phyloP scores from a whole-genome alignment of 2,329 filamentous ascomycete species.

The Lasiodiplodia hormozganensis region DNA sequence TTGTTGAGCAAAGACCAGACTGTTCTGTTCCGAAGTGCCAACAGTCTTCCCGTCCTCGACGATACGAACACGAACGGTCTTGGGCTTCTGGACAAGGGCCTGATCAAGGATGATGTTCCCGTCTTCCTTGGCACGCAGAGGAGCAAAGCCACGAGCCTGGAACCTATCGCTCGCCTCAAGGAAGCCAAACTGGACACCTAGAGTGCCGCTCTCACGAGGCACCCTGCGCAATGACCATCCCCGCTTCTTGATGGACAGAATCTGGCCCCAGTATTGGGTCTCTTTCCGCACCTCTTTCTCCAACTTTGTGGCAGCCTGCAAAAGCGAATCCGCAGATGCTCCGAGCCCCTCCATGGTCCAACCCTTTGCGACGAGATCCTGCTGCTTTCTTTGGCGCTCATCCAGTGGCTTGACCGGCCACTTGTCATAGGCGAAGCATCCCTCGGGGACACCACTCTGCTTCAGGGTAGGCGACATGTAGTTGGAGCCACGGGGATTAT shows the following conservation, averaged over 20 bases:
- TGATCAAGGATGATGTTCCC: slow-evolving; percentile 78
- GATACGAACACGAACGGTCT: slow-evolving; percentile 72
- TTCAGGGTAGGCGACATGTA: slow-evolving; percentile 76
- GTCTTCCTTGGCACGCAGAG: slow-evolving; percentile 75
- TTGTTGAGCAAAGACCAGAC: slow-evolving; percentile 31
- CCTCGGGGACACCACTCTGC: slow-evolving; percentile 70
- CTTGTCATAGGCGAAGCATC: slow-evolving; percentile 73
- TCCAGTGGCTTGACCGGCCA: slow-evolving; percentile 53
- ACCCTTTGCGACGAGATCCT: slow-evolving; percentile 64
- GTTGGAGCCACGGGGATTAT: slow-evolving; percentile 73
- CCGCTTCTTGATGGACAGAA: slow-evolving; percentile 78
- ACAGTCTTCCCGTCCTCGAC: slow-evolving; percentile 63
- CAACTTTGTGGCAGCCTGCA: slow-evolving; percentile 74
- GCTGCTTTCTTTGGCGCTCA: slow-evolving; percentile 40
- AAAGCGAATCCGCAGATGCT: slow-evolving; percentile 74
- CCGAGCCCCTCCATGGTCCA: slow-evolving; percentile 82
- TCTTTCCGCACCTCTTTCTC: slow-evolving; percentile 80
- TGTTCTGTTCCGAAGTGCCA: slow-evolving; percentile 58
- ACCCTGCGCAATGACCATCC: slow-evolving; percentile 87
- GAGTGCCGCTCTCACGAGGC: slow-evolving; percentile 72
- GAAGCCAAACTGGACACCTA: slow-evolving; percentile 91
- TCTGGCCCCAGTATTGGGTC: slow-evolving; percentile 86
- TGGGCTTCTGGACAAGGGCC: slow-evolving; percentile 62
- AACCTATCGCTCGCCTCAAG: slow-evolving; percentile 71
- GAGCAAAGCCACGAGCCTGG: slow-evolving; percentile 77